phyloP scores from a whole-genome alignment of 2,329 filamentous ascomycete genomes.

The Chaetomium sp. region DNA sequence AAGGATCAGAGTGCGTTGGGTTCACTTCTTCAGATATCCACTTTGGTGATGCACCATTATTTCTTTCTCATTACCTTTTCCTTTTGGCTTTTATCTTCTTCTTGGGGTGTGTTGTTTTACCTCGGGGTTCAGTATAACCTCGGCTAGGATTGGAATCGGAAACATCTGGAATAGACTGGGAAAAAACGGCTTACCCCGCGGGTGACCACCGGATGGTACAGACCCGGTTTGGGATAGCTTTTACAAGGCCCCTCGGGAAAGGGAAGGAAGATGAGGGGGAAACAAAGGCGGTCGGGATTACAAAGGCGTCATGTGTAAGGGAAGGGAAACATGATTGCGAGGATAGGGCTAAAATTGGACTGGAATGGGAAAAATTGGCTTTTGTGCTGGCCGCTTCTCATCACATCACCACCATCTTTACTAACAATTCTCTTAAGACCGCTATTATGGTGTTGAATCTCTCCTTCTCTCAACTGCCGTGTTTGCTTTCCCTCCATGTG shows the following conservation, averaged over 20 bases:
- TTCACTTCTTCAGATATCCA: not conserved
- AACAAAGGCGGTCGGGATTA: not conserved
- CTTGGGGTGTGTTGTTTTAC: too few species aligned
- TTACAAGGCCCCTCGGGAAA: not conserved
- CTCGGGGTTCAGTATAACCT: not conserved
- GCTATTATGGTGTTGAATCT: too few species aligned
- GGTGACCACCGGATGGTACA: slow-evolving; percentile 6
- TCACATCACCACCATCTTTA: too few species aligned
- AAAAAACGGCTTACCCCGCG: not conserved
- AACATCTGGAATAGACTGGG: slow-evolving; percentile 5
- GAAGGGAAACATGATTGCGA: too few species aligned
- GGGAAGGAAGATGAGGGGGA: not conserved
- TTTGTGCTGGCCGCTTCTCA: too few species aligned
- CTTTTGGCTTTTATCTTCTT: not conserved
- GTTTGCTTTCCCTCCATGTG: too few species aligned
- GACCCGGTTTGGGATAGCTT: not conserved
- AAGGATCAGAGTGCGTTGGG: not conserved
- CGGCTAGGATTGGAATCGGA: not conserved
- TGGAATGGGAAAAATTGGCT: too few species aligned
- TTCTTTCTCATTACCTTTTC: slow-evolving; percentile 1
- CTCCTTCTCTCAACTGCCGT: too few species aligned
- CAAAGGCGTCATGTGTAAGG: too few species aligned
- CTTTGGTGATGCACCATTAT: not conserved
- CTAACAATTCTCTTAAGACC: too few species aligned
- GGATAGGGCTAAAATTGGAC: too few species aligned